Conservation (phyloP, 2,329 filamentous ascomycete species). For the Talaromyces pinophilus region DNA sequence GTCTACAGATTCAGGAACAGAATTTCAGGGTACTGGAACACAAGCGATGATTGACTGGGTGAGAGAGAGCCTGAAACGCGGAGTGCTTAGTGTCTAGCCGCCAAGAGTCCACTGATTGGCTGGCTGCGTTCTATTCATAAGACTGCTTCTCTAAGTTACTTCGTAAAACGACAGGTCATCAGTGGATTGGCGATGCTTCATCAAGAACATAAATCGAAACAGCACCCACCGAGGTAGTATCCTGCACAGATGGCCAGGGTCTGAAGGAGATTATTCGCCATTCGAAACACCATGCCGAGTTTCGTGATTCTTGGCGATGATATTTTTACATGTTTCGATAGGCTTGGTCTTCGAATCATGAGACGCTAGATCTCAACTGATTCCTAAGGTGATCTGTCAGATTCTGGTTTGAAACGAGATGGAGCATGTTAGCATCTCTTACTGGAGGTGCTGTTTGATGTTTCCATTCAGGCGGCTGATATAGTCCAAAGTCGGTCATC, state of each 20-base stretch:
- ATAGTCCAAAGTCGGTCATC: neutral
- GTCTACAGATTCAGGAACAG: neutral
- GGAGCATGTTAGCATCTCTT: neutral
- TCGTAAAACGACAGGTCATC: neutral
- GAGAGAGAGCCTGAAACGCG: slow-evolving; percentile 4
- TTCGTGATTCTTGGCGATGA: neutral
- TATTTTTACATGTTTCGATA: neutral
- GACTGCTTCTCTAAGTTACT: neutral
- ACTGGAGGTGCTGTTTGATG: neutral
- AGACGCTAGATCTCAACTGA: neutral
- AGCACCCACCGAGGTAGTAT: neutral
- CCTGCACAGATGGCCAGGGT: neutral
- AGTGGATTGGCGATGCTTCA: neutral
- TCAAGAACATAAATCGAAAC: neutral
- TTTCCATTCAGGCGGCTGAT: neutral
- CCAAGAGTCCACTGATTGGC: slow-evolving; percentile 7
- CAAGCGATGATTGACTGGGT: slow-evolving; percentile 3
- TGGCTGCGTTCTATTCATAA: neutral
- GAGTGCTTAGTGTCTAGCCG: neutral
- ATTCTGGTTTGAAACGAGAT: neutral
- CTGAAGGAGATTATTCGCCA: neutral
- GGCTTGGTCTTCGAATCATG: neutral
- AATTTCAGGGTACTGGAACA: neutral
- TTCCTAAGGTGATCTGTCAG: neutral
- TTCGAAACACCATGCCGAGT: neutral